phyloP scores from a whole-genome alignment of 768 basidiomycete species.

The Amanita muscaria region DNA sequence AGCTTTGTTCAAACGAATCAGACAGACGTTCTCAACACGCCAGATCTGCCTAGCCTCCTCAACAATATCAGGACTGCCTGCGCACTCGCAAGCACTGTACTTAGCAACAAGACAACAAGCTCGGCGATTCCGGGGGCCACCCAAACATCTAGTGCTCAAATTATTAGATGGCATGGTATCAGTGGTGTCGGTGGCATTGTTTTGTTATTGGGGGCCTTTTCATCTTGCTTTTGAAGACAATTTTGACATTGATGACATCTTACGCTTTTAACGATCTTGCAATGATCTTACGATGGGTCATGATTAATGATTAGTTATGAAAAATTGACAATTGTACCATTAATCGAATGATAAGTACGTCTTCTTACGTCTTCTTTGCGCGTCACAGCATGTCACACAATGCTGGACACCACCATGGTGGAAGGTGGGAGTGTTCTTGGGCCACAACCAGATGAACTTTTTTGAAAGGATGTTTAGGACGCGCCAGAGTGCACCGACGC shows the following conservation, averaged over 20 bases:
- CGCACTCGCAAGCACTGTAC: conserved; percentile 38
- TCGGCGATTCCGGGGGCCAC: conserved; percentile 15
- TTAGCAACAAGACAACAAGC: conserved; percentile 30
- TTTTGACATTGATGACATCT: not conserved
- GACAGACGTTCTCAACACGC: conserved; percentile 37
- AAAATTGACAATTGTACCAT: too few relatives aligned
- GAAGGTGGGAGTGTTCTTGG: too few relatives aligned
- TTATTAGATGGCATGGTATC: not conserved
- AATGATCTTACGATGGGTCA: too few relatives aligned
- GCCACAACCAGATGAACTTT: too few relatives aligned
- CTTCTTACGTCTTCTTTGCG: too few relatives aligned
- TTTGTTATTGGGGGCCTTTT: not conserved
- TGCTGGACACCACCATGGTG: too few relatives aligned
- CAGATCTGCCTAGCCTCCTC: conserved; percentile 39
- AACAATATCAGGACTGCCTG: conserved; percentile 45
- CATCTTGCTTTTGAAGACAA: too few relatives aligned
- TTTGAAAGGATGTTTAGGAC: not conserved
- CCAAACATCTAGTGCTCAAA: conserved; percentile 16
- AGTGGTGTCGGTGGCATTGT: not conserved
- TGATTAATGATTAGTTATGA: too few relatives aligned
- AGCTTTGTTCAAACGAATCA: conserved; percentile 17
- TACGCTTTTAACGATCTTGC: not conserved
- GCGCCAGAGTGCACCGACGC: not conserved
- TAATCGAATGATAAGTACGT: too few relatives aligned
- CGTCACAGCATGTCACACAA: too few relatives aligned